These are phyloP conservation scores for Stephania yunnanensis DNA, from an alignment of 164 flowering plant genomes.

Conservation along the genomic window DNA sequence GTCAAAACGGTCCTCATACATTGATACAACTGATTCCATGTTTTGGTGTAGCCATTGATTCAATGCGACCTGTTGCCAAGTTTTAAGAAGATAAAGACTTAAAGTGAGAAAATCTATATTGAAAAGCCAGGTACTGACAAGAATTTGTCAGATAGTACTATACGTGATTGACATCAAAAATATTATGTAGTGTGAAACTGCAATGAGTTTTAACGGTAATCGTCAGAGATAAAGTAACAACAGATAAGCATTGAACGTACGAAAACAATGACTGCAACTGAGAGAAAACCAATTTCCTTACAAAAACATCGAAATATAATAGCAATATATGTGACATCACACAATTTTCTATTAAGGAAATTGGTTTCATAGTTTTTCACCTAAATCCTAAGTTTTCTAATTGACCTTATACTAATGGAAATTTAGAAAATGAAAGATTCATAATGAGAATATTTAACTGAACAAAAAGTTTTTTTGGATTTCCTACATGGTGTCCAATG, in stretches of 20 bases:
- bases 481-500: too few species aligned
- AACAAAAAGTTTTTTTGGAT: too few species aligned
- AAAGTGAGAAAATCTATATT: conserved; percentile 3
- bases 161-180: too few species aligned
- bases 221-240: not conserved
- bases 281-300: not conserved
- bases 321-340: too few species aligned
- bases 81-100: not conserved
- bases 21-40: conserved; percentile 64
- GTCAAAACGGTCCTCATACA: conserved; percentile 96
- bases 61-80: conserved; percentile 58
- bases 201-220: too few species aligned
- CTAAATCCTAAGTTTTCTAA: not conserved
- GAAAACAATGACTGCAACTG: not conserved
- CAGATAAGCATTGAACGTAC: not conserved
- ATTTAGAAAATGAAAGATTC: too few species aligned
- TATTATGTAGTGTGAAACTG: too few species aligned
- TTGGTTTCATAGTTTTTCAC: not conserved
- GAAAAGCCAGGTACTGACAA: not conserved
- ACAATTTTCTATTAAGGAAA: too few species aligned
- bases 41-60: conserved; percentile 81
- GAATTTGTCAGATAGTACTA: too few species aligned
- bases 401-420: not conserved
- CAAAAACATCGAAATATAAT: too few species aligned
- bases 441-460: too few species aligned